Base-by-base conservation (phyloP, 345 rosid genomes). In the Heritiera fomes region DNA sequence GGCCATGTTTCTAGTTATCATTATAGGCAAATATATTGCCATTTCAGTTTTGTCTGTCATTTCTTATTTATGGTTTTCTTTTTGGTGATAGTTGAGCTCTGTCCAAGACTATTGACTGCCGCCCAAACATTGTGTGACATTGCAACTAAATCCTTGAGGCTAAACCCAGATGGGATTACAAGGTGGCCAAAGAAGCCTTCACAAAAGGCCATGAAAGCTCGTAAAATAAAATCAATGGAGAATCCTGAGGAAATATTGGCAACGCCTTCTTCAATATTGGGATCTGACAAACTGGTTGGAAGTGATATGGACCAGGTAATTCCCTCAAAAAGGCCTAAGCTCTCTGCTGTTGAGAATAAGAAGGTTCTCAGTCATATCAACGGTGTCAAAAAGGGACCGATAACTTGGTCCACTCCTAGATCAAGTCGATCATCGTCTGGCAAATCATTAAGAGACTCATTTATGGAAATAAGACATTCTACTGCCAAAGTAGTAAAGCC, bases 121-220 rank as follows among this genome's bases (percentile, higher is more conserved):
- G 99, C 99, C 63, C 88, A 75, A 78, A 93, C 87, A 7, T 87
- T 95, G 77, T 86, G 78, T 72, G 97, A 87, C 77, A 84, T 95
- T 71, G 84, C 96, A 45, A 73, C 82, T 75, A 83, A 79, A 65
- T 47, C 85, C 38, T 71, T 34, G 58, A 90, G 74, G 82, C 72
- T 55, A 76, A 85, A 84, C 82, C 86, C 83, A 58, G 81, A 85
- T 43, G 87, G 88, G 60, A 85, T 82, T 63, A 78, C 84, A 45
- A 87, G 86, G 75, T 88, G 97, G 84, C 89, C 91, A 14, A 92
- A 88, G 87, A 91, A 88, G 81, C 91, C 84, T 61, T 89, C 87
- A 3, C 95, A 89, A 65, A 95, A 87, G 83, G 85, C 84, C 68
- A 85, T 85, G 87, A 90, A 88, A 86, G 91, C 90, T 73, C 86